Base-by-base conservation (phyloP, 2,329 filamentous ascomycete species). In the Seiridium cupressi region DNA sequence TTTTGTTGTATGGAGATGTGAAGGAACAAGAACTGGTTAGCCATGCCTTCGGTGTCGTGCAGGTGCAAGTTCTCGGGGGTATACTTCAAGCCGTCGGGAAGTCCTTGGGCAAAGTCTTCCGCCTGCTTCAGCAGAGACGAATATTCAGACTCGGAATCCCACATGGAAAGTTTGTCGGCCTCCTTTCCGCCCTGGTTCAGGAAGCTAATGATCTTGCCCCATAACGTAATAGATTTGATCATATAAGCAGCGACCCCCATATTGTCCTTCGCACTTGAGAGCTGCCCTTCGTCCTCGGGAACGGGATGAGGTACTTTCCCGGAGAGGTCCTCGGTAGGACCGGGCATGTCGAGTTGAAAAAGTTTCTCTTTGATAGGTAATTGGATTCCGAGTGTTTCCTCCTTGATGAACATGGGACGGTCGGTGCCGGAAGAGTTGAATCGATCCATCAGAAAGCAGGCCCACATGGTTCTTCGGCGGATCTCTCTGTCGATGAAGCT, bases 341-440 rank as follows among this genome's bases (percentile, higher is more conserved):
- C 93, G 1, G 92, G 90, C 71, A 97, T 94, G 70, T 97, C 94
- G 71, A 97, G 87, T 64, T 94, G 89, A 69, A 97, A 98, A 64
- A 92, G 88, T 55, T 89, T 88, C 73, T 99, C 95, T 71, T 91
- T 93, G 68, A 97, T 91, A 0, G 95, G 95, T 32, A 99, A 78
- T 64, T 95, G 94, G 13, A 97, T 92, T 66, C 92, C 89, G 62
- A 98, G 84, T 59, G 91, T 92, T 65, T 95, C 91, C 73, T 97
- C 93, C 65, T 91, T 89, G 58, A 97, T 89, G 66, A 97, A 97
- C 57, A 92, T 91, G 26, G 95, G 95, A 44, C 94, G 85, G 69
- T 97, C 93, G 2, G 92, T 96, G 2, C 95, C 94, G 1, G 93
- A 97, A 0, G 94, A 97, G 75, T 96, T 97, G 79, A 97, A 97